A percentile compares a stretch with the other conserved stretches of the same genome.
Conservation (phyloP, 768 basidiomycete species). For the Hortiboletus campestris region DNA sequence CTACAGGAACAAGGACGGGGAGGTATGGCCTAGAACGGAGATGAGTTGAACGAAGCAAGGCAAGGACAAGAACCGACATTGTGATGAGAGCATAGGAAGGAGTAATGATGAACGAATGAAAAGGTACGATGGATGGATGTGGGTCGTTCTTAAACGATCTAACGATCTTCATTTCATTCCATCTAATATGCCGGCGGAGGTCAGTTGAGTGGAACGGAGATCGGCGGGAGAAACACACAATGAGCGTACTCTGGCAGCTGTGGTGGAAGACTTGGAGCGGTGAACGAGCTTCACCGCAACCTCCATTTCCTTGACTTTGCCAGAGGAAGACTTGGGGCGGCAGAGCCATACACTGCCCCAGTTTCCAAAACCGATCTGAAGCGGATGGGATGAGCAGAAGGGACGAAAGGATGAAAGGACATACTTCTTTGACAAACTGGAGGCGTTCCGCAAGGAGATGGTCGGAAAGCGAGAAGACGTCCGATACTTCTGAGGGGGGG, state of each 20-base stretch:
- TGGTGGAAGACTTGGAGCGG: constrained; percentile 74
- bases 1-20: constrained; percentile 83
- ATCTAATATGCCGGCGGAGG: constrained; percentile 43
- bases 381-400: constrained; percentile 3
- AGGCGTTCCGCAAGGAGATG: constrained; percentile 66
- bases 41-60: constrained; percentile 6
- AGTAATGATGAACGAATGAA: constrained; percentile 92
- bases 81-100: constrained; percentile 88
- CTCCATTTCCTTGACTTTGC: constrained; percentile 46
- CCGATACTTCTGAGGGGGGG: constrained; percentile 31
- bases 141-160: constrained; percentile 77
- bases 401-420: constrained; percentile 2
- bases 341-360: constrained; percentile 93
- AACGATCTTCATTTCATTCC: constrained; percentile 99
- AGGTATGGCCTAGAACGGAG: constrained; percentile 68
- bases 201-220: constrained; percentile 4
- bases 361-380: constrained; percentile 86
- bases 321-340: constrained; percentile 50
- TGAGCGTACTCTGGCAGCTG: constrained; percentile 85
- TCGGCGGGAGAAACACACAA: constrained; percentile 49
- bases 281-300: constrained; percentile 95
- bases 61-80: constrained; percentile 57
- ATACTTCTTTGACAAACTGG: constrained; percentile 73
- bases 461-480: constrained; percentile 77
- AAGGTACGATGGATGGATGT: constrained; percentile 90